phyloP scores from a whole-genome alignment of 345 rosid genomes.

The Gossypium herbaceum region DNA sequence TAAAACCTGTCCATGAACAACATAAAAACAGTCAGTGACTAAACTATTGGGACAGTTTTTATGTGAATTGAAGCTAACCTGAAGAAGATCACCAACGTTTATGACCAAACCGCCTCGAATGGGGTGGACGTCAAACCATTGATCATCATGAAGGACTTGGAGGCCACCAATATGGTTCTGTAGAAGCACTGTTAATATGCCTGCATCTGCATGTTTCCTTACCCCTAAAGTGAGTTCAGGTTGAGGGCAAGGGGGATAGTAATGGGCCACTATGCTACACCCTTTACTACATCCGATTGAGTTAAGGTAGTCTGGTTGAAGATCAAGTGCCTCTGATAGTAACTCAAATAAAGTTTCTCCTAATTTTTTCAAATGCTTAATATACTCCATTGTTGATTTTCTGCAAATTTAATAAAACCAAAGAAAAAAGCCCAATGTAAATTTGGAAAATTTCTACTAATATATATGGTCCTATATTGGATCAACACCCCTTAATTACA shows the following conservation, averaged over 20 bases:
- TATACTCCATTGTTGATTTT: conserved; percentile 1
- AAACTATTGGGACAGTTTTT: background rate
- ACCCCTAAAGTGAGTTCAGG: conserved; percentile 29
- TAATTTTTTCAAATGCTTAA: background rate
- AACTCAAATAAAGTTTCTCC: background rate
- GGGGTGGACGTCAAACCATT: conserved; percentile 20
- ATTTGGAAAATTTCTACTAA: background rate
- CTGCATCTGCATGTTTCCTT: conserved; percentile 23
- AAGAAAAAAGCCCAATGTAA: background rate
- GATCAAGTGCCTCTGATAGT: conserved; percentile 28
- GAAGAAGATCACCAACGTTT: conserved; percentile 18
- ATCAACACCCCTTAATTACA: too few species aligned
- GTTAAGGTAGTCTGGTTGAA: conserved; percentile 8
- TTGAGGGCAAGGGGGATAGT: conserved; percentile 35
- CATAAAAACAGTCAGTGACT: background rate
- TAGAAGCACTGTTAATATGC: background rate
- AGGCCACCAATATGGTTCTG: background rate
- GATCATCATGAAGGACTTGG: conserved; percentile 10
- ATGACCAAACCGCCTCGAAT: conserved; percentile 11
- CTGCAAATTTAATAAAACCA: background rate
- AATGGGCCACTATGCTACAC: conserved; percentile 13
- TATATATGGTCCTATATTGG: too few species aligned
- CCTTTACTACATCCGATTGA: conserved; percentile 26
- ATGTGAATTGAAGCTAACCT: conserved; percentile 7
- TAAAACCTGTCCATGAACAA: conserved; percentile 9